A percentile compares a stretch with the other conserved stretches of the same genome.
These are phyloP conservation scores for Cystobasidiaceae sp. DNA, from an alignment of 1,284 basidiomycete species.

Conservation along the genomic window DNA sequence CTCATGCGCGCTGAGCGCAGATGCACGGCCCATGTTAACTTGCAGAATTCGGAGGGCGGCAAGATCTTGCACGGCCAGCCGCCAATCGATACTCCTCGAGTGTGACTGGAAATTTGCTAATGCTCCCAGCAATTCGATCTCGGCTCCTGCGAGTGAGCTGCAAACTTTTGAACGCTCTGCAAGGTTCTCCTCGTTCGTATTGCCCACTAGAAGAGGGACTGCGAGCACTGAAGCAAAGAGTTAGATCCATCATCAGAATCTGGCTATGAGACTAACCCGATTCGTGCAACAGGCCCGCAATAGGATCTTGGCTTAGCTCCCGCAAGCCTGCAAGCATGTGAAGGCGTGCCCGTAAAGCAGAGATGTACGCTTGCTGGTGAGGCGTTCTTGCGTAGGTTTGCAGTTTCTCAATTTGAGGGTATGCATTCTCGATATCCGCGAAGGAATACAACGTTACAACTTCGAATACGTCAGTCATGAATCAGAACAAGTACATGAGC, in stretches of 20 bases:
- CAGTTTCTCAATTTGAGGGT: not conserved
- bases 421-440: not conserved
- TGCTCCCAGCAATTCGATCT: not conserved
- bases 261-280: constrained; percentile 32
- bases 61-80: not conserved
- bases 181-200: not conserved
- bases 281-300: constrained; percentile 48
- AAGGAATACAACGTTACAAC: not conserved
- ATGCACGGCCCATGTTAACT: not conserved
- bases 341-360: constrained; percentile 54
- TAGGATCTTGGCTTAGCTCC: constrained; percentile 39
- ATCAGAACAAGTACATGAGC: too few relatives aligned
- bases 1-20: constrained; percentile 42
- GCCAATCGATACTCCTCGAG: not conserved
- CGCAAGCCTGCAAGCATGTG: constrained; percentile 39
- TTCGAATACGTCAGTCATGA: not conserved
- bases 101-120: not conserved
- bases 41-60: constrained; percentile 7
- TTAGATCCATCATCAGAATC: constrained; percentile 52
- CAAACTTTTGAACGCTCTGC: not conserved
- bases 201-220: constrained; percentile 28
- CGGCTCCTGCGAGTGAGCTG: not conserved
- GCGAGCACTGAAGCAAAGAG: constrained; percentile 31
- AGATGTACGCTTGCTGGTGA: constrained; percentile 50
- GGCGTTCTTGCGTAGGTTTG: not conserved